Base-by-base conservation (phyloP, 805 yeast species). In the Teunomyces cretensis region DNA sequence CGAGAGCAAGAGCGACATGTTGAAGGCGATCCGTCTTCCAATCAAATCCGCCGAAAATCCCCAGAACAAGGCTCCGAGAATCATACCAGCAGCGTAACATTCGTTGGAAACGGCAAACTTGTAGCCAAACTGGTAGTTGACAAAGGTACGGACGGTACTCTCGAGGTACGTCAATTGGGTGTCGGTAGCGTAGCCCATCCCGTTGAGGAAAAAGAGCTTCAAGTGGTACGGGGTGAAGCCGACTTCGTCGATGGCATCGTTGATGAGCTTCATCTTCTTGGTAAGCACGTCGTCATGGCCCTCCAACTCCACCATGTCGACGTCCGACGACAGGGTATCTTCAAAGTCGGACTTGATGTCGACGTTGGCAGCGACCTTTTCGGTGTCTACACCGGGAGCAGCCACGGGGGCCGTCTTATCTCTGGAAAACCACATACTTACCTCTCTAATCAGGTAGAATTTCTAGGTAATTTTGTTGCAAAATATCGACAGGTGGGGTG, bases 41-140 rank as follows among this genome's bases (percentile, higher is more conserved):
- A 56, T 52, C 40, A 52, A 43, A 67, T 68, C 64, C 51, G 72
- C 75, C 3, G 78, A 67, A 46, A 77, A 68, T 7, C 84, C 84
- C 81, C 83, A 79, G 48, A 76, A 61, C n/a, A 76, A 45, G 1
- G 81, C 78, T 16, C 86, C 86, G 33, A 60, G 54, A 24, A 80
- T 66, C 52, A 80, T 64, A 14, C 83, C 84, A 12, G 54, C 55
- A 32, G 62, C 65, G 42, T 62, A 55, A 13, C 62, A 49, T 36
- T 57, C 64, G 38, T 61, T 72, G 6, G 76, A 65, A 4, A 67
- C 64, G 0, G 81, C 75, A 43, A 62, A 79, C 9, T 57, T 58
- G 46, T 62, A 67, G 32, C 73, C 67, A 53, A 75, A 78, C 57
- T 80, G 83, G 46, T 58, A 64, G 54, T 76, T 70, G 28, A 78